These are phyloP conservation scores for Metarhizium album DNA, from an alignment of 2,329 filamentous ascomycete genomes.

Conservation along the genomic window DNA sequence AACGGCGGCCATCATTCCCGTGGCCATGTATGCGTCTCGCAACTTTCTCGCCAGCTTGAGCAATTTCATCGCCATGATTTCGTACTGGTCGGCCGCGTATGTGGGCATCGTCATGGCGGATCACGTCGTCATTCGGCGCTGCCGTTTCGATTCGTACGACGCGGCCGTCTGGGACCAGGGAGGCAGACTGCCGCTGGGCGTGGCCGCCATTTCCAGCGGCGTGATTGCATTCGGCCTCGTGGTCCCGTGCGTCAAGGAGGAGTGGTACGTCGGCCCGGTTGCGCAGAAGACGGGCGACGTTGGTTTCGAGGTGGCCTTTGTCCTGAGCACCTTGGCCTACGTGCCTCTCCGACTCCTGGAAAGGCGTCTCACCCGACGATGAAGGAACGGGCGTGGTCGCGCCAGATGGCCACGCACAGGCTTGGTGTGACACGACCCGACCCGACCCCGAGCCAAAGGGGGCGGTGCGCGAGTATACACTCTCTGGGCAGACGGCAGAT, in stretches of 20 bases:
- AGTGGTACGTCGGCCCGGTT: constrained; percentile 51
- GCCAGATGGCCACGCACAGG: too few relatives aligned
- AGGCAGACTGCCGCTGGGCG: constrained; percentile 31
- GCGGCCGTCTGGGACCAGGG: constrained; percentile 36
- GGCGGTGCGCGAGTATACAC: too few relatives aligned
- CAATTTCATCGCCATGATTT: constrained; percentile 46
- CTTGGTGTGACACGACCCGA: too few relatives aligned
- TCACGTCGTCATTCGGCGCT: constrained; percentile 36
- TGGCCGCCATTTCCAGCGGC: constrained; percentile 36
- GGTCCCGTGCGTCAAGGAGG: constrained; percentile 49
- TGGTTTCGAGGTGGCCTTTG: constrained; percentile 54
- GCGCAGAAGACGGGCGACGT: constrained; percentile 51
- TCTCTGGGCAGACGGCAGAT: too few relatives aligned
- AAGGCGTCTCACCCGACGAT: constrained; percentile 18
- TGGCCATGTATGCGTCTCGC: constrained; percentile 42
- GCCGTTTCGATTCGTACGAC: constrained; percentile 34
- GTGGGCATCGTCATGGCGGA: constrained; percentile 38
- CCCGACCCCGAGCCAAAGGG: too few relatives aligned
- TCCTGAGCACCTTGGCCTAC: constrained; percentile 36
- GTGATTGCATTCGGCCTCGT: constrained; percentile 38
- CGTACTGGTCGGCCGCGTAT: constrained; percentile 48
- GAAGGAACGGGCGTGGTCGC: not conserved
- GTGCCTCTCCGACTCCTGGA: constrained; percentile 36
- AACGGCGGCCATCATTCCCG: constrained; percentile 48
- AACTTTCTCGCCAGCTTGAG: constrained; percentile 47